Evolutionary conservation across 441 rosid species (phyloP), one percentile per base, ranked within the genome.

Genomic region (Metrosideros polymorpha): DNA sequence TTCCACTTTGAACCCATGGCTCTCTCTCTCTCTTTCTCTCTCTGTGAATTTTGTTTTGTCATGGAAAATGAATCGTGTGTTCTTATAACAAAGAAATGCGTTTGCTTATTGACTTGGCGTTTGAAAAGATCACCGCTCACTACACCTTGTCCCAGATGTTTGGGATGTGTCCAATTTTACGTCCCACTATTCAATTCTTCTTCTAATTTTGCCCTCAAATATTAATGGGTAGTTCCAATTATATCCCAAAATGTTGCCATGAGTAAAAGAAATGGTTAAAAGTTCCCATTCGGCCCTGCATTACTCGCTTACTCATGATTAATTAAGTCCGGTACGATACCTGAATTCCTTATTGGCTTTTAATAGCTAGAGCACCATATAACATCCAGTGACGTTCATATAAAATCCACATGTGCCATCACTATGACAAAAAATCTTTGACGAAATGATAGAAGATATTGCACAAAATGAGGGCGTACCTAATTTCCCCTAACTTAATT

Each of bases 391-490:
- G 59, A 54, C 12, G 2, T 57, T 57, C 71, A 59, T 59, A 29
- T 3, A 29, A 59, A 15, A 29, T 29, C 15, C 30, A 24, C n/a
- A 10, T 0, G 6, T 10, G 6, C 22, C 12, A 24, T 54, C n/a
- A 25, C 1, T 24, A 54, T 24, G 13, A 54, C 4, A 54, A 54
- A 54, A 9, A 54, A 54, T 24, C 25, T 53, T 53, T 13, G 13
- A 25, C 1, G 5, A n/a, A n/a, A n/a, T n/a, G n/a, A 6, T 14
- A 15, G 3, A 63, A 30, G 6, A 8, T 15, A 19, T 0, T 0
- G 3, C 22, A 9, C 76, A 32, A 63, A 30, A 63, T 29, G 39
- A 61, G 0, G n/a, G 27, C 24, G 27, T 54, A 10, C n/a, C n/a
- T n/a, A n/a, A n/a, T n/a, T n/a, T n/a, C n/a, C n/a, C n/a, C n/a